Evolutionary conservation across 495 filamentous ascomycete genomes (phyloP).

Genomic region (Penicillium atrosanguineum): DNA sequence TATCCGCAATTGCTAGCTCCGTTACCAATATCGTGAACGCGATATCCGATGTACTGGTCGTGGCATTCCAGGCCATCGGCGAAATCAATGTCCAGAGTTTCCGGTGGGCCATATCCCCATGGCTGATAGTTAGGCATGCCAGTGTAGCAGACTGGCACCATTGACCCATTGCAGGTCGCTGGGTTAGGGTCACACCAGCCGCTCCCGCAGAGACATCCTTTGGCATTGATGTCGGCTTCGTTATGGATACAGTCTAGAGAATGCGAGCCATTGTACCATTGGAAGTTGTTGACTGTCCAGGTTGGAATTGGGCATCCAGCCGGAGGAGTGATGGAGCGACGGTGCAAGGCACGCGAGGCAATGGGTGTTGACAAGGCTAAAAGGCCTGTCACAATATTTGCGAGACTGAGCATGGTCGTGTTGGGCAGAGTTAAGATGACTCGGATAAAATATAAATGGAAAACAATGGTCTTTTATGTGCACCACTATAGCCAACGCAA

Average conservation of each 20-base stretch:
- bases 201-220: conserved; percentile 28
- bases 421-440: not conserved
- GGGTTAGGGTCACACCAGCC: conserved; percentile 29
- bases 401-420: not conserved
- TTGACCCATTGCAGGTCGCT: conserved; percentile 30
- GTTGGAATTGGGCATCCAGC: conserved; percentile 32
- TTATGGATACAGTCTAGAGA: conserved; percentile 39
- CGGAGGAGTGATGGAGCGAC: conserved; percentile 30
- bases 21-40: conserved; percentile 34
- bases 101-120: conserved; percentile 34
- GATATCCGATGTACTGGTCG: conserved; percentile 36
- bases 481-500: not conserved
- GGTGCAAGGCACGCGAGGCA: not conserved
- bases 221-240: conserved; percentile 25
- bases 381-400: conserved; percentile 7
- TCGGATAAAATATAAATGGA: not conserved
- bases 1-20: conserved; percentile 37
- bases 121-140: conserved; percentile 38
- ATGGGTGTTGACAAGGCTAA: conserved; percentile 4
- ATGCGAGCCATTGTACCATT: conserved; percentile 35
- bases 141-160: conserved; percentile 34
- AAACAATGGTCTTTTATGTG: not conserved
- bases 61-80: conserved; percentile 33
- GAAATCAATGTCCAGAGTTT: conserved; percentile 34
- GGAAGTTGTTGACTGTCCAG: conserved; percentile 30